Evolutionary conservation across 441 rosid genomes (phyloP).

Genomic region (Euphorbia corollata): DNA sequence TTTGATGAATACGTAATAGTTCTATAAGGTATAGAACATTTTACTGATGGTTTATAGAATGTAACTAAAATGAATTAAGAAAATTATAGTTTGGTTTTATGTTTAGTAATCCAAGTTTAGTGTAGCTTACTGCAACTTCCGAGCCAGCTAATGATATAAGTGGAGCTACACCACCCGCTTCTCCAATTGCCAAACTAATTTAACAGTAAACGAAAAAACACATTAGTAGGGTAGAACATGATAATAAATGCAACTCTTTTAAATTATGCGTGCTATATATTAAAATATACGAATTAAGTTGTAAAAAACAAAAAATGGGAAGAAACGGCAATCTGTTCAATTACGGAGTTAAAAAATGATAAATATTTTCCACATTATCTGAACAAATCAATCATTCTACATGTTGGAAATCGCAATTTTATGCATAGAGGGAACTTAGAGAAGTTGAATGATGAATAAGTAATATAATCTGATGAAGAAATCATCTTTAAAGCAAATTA

Average conservation of each 20-base stretch:
- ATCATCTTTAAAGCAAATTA: not conserved
- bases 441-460: not conserved
- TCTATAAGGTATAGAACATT: not conserved
- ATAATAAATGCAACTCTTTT: not conserved
- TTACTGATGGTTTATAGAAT: not conserved
- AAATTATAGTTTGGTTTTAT: not conserved
- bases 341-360: slow-evolving; percentile 1
- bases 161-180: slow-evolving; percentile 49
- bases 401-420: not conserved
- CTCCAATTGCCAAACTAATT: slow-evolving; percentile 44
- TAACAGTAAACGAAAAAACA: slow-evolving; percentile 6
- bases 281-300: not conserved
- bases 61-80: not conserved
- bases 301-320: not conserved
- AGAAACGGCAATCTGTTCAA: not conserved
- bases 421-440: not conserved
- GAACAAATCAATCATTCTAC: not conserved
- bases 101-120: slow-evolving; percentile 3
- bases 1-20: not conserved
- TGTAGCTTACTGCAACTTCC: slow-evolving; percentile 31
- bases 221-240: slow-evolving; percentile 12
- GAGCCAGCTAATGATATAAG: slow-evolving; percentile 41
- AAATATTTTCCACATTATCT: not conserved
- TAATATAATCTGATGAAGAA: not conserved
- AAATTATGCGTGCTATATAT: not conserved